These are phyloP conservation scores for Metschnikowia peoriensis DNA, from an alignment of 805 yeast genomes.

Conservation along the genomic window DNA sequence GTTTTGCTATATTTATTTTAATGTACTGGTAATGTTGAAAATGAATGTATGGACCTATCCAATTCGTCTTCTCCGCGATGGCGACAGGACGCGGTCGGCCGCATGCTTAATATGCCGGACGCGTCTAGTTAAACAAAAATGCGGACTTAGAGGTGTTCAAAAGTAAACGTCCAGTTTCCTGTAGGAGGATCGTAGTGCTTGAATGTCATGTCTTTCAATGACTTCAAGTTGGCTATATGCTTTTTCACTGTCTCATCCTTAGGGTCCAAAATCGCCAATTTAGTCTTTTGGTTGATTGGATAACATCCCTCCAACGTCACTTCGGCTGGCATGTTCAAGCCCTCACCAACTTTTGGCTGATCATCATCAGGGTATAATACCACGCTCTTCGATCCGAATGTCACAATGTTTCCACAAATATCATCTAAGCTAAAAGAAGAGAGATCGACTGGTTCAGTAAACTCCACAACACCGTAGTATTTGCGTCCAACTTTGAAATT, in stretches of 20 bases:
- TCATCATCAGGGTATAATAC: slow-evolving; percentile 70
- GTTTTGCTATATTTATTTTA: background rate
- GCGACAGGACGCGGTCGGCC: slow-evolving; percentile 6
- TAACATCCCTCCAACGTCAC: slow-evolving; percentile 77
- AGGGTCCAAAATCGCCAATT: slow-evolving; percentile 73
- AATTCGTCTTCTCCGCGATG: background rate
- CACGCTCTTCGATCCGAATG: slow-evolving; percentile 58
- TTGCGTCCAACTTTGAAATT: slow-evolving; percentile 76
- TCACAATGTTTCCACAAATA: slow-evolving; percentile 63
- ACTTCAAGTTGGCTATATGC: slow-evolving; percentile 67
- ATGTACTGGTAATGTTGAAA: background rate
- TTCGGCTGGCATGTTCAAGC: slow-evolving; percentile 73
- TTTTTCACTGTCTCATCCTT: slow-evolving; percentile 66
- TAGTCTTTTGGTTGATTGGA: slow-evolving; percentile 72
- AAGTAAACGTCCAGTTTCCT: slow-evolving; percentile 68
- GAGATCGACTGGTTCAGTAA: slow-evolving; percentile 79
- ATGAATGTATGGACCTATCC: background rate
- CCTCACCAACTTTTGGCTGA: slow-evolving; percentile 61
- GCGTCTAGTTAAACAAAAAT: slow-evolving; percentile 1
- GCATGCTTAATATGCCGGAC: slow-evolving; percentile 10
- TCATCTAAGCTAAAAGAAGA: slow-evolving; percentile 60
- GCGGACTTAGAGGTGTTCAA: slow-evolving; percentile 27
- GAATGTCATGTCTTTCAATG: slow-evolving; percentile 59
- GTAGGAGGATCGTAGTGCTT: slow-evolving; percentile 72
- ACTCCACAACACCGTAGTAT: slow-evolving; percentile 74